Evolutionary conservation across 441 rosid species (phyloP), one percentile per base, ranked within the genome.

Genomic region (Adansonia rubrostipa): DNA sequence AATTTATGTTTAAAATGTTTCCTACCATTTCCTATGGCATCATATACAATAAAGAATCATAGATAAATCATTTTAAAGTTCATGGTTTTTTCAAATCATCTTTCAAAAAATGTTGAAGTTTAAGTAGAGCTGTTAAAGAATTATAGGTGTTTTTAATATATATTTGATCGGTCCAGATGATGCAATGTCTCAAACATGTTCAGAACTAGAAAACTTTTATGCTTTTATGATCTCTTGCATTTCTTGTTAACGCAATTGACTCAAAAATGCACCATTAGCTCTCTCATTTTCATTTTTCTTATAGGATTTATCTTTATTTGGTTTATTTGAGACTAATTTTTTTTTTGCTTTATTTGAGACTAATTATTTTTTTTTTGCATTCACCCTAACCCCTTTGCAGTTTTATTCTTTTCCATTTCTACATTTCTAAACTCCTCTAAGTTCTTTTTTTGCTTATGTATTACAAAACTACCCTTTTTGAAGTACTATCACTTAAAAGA

Each of bases 401-500:
- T 81, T 78, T 64, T 88, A 22, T 92, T 91, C 87, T 86, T 94
- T 6, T 84, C 87, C 1, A 62, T 92, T 57, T 82, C 92, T 11
- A 13, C 86, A 2, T 87, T 20, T 85, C 90, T 45, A 92, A 91
- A 86, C 75, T 92, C 45, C 77, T 89, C 7, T 94, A 96, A 64
- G 78, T 88, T 3, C 45, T 92, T 87, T 92, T 15, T 94, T 91
- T 47, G 89, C 93, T 1, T 83, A 56, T 33, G 53, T 70, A 9
- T 92, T 90, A 72, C 94, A 3, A 92, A 85, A 64, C 78, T 90
- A 58, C 90, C 91, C 0, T 78, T 91, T 11, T 93, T 94, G 79
- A 90, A 88, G 80, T 87, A 85, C 78, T 91, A 89, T 62, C 89
- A 91, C 2, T 68, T 90, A 44, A 88, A 88, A 82, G 97, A 96